These are phyloP conservation scores for Xerocomus alliaceus DNA, from an alignment of 1,284 basidiomycete genomes.

Conservation along the genomic window DNA sequence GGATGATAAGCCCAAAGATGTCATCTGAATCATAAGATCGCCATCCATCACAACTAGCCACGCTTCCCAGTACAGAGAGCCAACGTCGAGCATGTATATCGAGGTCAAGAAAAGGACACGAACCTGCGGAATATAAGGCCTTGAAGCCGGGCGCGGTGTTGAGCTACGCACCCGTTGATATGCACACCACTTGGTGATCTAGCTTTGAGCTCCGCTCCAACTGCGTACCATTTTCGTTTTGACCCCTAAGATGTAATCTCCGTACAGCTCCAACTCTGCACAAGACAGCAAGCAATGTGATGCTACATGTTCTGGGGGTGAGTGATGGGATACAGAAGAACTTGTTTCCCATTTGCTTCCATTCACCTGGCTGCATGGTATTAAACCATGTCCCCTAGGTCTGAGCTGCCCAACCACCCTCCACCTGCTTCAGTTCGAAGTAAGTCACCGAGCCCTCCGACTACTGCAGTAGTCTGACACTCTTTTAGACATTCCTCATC, in stretches of 20 bases:
- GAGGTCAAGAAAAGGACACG: constrained; percentile 12
- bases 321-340: no score
- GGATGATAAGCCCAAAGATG: constrained; percentile 27
- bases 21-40: constrained; percentile 25
- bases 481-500: not conserved
- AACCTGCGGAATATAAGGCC: constrained; percentile 33
- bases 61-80: not conserved
- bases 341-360: not conserved
- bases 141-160: constrained; percentile 24
- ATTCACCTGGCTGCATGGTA: not conserved
- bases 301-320: not conserved
- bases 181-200: constrained; percentile 15
- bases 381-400: constrained; percentile 9
- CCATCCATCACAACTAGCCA: constrained; percentile 31
- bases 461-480: constrained; percentile 1
- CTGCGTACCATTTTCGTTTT: constrained; percentile 16
- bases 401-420: not conserved
- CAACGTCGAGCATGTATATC: not conserved
- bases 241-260: not conserved
- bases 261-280: constrained; percentile 2
- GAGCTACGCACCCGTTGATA: constrained; percentile 23
- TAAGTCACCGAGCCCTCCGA: constrained; percentile 1
- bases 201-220: constrained; percentile 37
- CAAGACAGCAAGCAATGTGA: not conserved
- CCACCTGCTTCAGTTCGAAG: not conserved